Base-by-base conservation (phyloP, 441 rosid species). In the Dalechampia spathulata region DNA sequence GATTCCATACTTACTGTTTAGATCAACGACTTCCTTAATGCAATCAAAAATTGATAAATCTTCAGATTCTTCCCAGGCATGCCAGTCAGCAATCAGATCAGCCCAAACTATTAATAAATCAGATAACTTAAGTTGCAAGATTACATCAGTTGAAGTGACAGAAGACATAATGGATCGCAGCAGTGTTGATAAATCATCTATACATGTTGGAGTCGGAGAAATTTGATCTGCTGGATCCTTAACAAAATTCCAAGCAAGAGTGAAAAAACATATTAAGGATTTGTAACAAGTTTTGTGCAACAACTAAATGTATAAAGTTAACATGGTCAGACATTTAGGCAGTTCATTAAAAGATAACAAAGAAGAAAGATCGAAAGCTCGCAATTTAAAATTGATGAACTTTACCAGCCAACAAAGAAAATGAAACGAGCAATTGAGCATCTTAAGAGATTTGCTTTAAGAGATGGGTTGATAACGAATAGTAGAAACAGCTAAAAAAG, bases 1-100 rank as follows among this genome's bases (percentile, higher is more conserved):
- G 41, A 86, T 70, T 23, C 74, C 81, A 57, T 79, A 82, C 63
- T 75, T 86, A 49, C 61, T 61, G 61, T 70, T 71, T 34, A 86
- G 70, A 51, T 69, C 76, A 64, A 86, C 81, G 57, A 72, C 83
- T 69, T 84, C 92, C 70, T 79, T 82, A 46, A 89, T 89, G 78
- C 97, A 86, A 68, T 83, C 78, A 67, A 89, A 89, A 52, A 89
- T 66, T 38, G 87, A 75, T 43, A 81, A 74, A 67, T 89, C 95
- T 78, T 84, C 95, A 7, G 87, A 79, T 80, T 89, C 97, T 72
- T 86, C 95, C 97, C 97, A 89, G 43, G 85, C 81, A 79, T 81
- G 74, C 88, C 95, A 86, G 52, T 80, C 86, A 53, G 85, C 81
- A 68, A 89, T 81, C 64, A 86, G 66, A 76, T 77, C 79, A 56